A percentile compares a stretch with the other conserved stretches of the same genome.
These are phyloP conservation scores for Candida sithepensis DNA, from an alignment of 805 yeast genomes.

Conservation along the genomic window DNA sequence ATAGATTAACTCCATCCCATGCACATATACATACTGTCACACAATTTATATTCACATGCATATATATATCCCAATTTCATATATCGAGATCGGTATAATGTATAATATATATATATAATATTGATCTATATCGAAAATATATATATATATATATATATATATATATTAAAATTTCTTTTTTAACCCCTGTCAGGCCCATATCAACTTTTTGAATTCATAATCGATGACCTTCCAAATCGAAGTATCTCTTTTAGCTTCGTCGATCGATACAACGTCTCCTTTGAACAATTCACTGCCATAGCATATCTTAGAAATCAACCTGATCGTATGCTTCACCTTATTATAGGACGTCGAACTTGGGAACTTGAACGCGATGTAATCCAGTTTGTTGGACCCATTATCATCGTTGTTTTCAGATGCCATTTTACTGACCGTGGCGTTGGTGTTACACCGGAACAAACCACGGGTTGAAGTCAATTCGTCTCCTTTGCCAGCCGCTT, in stretches of 20 bases:
- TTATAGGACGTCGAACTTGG: constrained; percentile 10
- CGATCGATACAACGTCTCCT: constrained; percentile 31
- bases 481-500: background rate
- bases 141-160: too few relatives aligned
- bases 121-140: too few relatives aligned
- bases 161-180: too few relatives aligned
- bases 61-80: too few relatives aligned
- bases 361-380: constrained; percentile 18
- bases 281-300: constrained; percentile 23
- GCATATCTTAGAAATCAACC: constrained; percentile 18
- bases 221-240: constrained; percentile 34
- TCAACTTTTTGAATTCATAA: constrained; percentile 33
- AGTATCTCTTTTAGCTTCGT: constrained; percentile 34
- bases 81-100: too few relatives aligned
- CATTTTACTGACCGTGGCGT: too few relatives aligned
- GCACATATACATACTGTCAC: too few relatives aligned
- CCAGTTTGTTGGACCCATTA: background rate
- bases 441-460: background rate
- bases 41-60: too few relatives aligned
- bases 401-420: background rate
- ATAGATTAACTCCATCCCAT: too few relatives aligned
- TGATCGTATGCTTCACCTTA: constrained; percentile 13
- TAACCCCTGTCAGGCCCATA: constrained; percentile 29
- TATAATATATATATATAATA: too few relatives aligned
- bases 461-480: background rate